Base-by-base conservation (phyloP, 768 basidiomycete species). In the Mrakia blollopis region DNA sequence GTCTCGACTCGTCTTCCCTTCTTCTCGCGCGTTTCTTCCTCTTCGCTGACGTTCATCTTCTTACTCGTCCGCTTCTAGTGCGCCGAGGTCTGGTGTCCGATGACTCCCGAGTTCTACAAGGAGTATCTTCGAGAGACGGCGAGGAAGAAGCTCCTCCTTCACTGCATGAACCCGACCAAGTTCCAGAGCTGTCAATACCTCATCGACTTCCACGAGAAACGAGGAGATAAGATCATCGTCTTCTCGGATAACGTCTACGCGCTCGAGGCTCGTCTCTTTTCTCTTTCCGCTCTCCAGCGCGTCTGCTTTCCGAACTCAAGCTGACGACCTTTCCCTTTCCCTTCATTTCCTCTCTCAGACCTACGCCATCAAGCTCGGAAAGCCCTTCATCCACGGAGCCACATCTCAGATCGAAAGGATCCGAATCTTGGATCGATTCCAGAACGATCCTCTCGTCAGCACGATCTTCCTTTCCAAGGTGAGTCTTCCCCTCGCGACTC, bases 141-240 rank as follows among this genome's bases (percentile, higher is more conserved):
- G 47, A 88, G 97, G 77, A 94, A 96, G 83, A 90, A 92, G 79
- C 97, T 97, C 89, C 87, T 99, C 60, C 86, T 99, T 10, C 98
- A 98, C 82, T 98, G 94, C 87, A 99, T 98, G 97, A 99, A 99
- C 82, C 97, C 97, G 21, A 93, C 92, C 82, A 99, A 99, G 86
- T 98, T 99, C 84, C 97, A 99, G 84, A 94, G 96, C 23, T 98
- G 96, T 83, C 97, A 99, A 81, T 99, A 97, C 84, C 86, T 99
- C 79, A 98, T 99, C 86, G 92, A 94, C 82, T 98, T 94, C 80
- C 97, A 99, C 82, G 97, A 99, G 85, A 90, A 91, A 80, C 88
- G 97, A 80, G 97, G 97, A 11, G 97, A 99, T 85, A 99, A 99
- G 85, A 93, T 98, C 80, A 99, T 99, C 79, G 97, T 99, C 1